Evolutionary conservation across 2,329 filamentous ascomycete species (phyloP).

Genomic region (Microsporum ferrugineum): DNA sequence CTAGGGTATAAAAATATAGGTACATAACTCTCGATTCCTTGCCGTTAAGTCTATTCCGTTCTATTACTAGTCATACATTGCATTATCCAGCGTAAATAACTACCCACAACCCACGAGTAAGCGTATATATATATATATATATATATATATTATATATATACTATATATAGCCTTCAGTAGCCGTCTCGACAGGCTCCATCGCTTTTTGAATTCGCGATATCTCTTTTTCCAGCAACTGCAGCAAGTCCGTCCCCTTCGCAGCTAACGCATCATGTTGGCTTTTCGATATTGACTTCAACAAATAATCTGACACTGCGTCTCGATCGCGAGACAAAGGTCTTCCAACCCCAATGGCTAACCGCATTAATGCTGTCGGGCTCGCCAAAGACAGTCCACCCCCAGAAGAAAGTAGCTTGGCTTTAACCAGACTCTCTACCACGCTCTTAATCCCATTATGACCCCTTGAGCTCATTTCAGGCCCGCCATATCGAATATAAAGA

Average conservation of each 20-base stretch:
- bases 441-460: slow-evolving; percentile 70
- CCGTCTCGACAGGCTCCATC: not conserved
- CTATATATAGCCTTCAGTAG: not conserved
- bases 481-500: slow-evolving; percentile 53
- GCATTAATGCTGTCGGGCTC: slow-evolving; percentile 31
- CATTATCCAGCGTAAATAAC: not conserved
- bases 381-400: slow-evolving; percentile 38
- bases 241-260: slow-evolving; percentile 37
- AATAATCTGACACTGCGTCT: slow-evolving; percentile 61
- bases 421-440: slow-evolving; percentile 45
- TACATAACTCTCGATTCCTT: not conserved
- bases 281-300: slow-evolving; percentile 55
- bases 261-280: slow-evolving; percentile 44
- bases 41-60: not conserved
- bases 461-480: slow-evolving; percentile 44
- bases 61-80: not conserved
- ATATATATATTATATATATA: not conserved
- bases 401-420: slow-evolving; percentile 23
- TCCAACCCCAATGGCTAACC: slow-evolving; percentile 80
- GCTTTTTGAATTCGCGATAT: slow-evolving; percentile 6
- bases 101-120: not conserved
- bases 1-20: not conserved
- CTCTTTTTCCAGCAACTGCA: slow-evolving; percentile 37
- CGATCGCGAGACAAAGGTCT: slow-evolving; percentile 59
- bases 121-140: not conserved